Percentiles rank a stretch among this genome's conserved stretches.
phyloP scores from a whole-genome alignment of 75 land plant species.

The Cryptomeria japonica region DNA sequence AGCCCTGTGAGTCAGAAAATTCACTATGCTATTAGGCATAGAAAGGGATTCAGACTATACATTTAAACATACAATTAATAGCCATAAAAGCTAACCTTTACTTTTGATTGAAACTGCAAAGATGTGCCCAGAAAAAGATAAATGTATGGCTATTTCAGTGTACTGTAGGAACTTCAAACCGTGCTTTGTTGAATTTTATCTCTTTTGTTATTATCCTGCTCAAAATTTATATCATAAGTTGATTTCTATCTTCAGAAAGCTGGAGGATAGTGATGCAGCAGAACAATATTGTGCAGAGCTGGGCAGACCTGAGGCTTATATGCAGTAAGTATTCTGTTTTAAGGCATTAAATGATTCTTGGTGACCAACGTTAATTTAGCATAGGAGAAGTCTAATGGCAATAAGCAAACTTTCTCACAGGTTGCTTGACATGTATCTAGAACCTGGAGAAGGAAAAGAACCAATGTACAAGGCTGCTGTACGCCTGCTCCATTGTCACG shows the following conservation, averaged over 20 bases:
- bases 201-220: neutral
- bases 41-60: neutral
- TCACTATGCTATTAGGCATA: neutral
- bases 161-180: neutral
- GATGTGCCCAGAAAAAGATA: neutral
- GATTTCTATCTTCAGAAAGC: conserved; percentile 54
- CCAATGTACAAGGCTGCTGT: conserved; percentile 98
- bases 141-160: neutral
- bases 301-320: conserved; percentile 94
- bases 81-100: neutral
- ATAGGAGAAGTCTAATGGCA: neutral
- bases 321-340: conserved; percentile 64
- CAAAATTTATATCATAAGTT: neutral
- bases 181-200: neutral
- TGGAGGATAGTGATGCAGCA: conserved; percentile 96
- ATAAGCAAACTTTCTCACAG: conserved; percentile 30
- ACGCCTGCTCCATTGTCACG: conserved; percentile 92
- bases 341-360: neutral
- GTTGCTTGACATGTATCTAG: conserved; percentile 92
- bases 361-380: neutral
- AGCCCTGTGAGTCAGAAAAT: conserved; percentile 73
- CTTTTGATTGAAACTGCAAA: neutral
- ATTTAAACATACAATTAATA: neutral
- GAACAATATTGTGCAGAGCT: conserved; percentile 93
- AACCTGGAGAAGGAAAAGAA: conserved; percentile 88